Percentiles rank a stretch among this genome's conserved stretches.
phyloP scores from a whole-genome alignment of 129 eudicot genomes.

The Tanacetum coccineum region DNA sequence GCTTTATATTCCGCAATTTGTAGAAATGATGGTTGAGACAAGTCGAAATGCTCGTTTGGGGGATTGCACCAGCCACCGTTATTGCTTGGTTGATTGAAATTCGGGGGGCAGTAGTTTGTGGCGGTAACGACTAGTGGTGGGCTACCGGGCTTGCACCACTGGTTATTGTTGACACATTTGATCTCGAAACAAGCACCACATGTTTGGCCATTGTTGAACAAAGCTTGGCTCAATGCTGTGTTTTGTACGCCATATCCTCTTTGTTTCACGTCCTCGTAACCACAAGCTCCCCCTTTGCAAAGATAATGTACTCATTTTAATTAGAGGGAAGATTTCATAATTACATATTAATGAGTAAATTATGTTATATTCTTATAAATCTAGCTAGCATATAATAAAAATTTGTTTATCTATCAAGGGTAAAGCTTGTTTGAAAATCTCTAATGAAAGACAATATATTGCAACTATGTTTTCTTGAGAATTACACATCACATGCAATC shows the following conservation, averaged over 20 bases:
- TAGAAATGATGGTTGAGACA: constrained; percentile 52
- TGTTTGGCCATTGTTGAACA: constrained; percentile 52
- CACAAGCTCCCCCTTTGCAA: constrained; percentile 64
- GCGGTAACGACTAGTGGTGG: constrained; percentile 47
- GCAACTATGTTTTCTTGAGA: too few relatives aligned
- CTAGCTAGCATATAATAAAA: too few relatives aligned
- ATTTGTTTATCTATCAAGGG: too few relatives aligned
- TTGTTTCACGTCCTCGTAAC: constrained; percentile 44
- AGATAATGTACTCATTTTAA: background rate
- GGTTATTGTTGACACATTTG: constrained; percentile 35
- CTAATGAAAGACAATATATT: too few relatives aligned
- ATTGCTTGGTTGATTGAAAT: constrained; percentile 24
- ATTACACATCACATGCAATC: too few relatives aligned
- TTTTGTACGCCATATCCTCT: constrained; percentile 45
- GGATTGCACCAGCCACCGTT: constrained; percentile 71
- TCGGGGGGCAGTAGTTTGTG: constrained; percentile 60
- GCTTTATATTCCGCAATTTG: constrained; percentile 54
- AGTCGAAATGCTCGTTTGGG: constrained; percentile 64
- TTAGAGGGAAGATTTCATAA: background rate
- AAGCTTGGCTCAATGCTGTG: constrained; percentile 52
- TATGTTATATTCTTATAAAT: too few relatives aligned
- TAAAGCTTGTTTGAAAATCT: too few relatives aligned
- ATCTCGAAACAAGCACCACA: constrained; percentile 77
- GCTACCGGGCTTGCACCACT: constrained; percentile 47
- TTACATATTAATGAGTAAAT: too few relatives aligned